Evolutionary conservation across 257 asterid genomes (phyloP).

Genomic region (Solanum rostratum): DNA sequence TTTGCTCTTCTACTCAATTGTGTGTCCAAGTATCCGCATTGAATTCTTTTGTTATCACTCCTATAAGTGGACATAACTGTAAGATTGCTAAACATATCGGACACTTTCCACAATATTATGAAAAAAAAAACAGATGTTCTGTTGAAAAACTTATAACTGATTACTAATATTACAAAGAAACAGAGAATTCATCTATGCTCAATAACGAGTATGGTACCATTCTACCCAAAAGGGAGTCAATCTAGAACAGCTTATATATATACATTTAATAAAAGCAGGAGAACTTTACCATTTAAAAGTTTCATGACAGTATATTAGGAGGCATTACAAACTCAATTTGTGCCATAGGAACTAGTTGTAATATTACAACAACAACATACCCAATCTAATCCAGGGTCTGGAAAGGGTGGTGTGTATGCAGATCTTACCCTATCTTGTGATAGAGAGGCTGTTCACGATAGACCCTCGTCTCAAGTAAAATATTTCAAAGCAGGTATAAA

Average conservation of each 20-base stretch:
- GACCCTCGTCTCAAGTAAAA: background rate
- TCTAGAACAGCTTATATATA: background rate
- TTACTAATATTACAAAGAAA: background rate
- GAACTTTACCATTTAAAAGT: background rate
- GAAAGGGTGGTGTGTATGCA: background rate
- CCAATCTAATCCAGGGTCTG: background rate
- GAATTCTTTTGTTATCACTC: background rate
- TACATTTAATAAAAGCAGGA: background rate
- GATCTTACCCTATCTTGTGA: background rate
- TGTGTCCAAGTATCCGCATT: background rate
- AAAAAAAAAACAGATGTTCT: background rate
- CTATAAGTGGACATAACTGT: background rate
- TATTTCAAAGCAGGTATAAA: background rate
- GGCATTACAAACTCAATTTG: background rate
- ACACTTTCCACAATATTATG: background rate
- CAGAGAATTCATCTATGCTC: background rate
- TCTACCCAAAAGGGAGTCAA: background rate
- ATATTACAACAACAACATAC: background rate
- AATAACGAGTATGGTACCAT: background rate
- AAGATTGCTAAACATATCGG: background rate
- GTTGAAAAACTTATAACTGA: background rate
- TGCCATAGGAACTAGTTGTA: background rate
- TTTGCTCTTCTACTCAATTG: background rate
- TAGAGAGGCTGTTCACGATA: background rate
- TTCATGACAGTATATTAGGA: background rate